Conservation (phyloP, 176 grass and related monocot species). For the Oryza meyeriana region DNA sequence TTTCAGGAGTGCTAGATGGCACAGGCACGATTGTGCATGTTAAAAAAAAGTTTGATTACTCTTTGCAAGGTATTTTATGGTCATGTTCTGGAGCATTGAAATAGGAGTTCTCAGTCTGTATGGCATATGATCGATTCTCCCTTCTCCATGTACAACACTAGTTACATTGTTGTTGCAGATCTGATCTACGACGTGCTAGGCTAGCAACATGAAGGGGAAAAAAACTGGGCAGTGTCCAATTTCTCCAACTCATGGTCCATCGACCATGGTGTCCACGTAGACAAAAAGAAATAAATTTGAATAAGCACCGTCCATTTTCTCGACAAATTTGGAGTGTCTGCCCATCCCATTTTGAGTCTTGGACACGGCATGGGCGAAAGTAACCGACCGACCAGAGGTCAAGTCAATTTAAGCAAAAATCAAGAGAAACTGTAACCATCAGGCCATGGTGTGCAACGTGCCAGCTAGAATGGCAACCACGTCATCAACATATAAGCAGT, state of each 20-base stretch:
- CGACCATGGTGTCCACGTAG: no score
- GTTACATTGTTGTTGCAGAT: not conserved
- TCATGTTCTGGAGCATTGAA: no score
- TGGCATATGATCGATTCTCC: no score
- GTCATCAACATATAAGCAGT: not conserved
- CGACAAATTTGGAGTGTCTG: not conserved
- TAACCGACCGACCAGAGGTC: not conserved
- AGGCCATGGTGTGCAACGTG: not conserved
- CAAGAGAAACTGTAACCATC: not conserved
- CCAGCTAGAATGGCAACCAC: not conserved
- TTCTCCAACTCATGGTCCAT: not conserved
- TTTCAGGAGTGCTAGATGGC: no score
- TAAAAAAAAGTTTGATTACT: no score
- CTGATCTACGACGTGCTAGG: not conserved
- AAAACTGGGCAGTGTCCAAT: not conserved
- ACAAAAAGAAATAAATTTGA: not conserved
- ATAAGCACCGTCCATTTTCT: constrained; percentile 29
- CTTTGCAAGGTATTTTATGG: no score
- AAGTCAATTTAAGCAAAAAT: constrained; percentile 2
- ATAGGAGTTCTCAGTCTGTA: no score
- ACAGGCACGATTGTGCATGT: no score
- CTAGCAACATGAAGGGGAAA: not conserved
- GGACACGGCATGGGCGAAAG: constrained; percentile 6
- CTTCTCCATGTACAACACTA: not conserved
- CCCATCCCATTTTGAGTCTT: not conserved